Percentiles rank a stretch among this genome's conserved stretches.
Conservation (phyloP, 2,329 filamentous ascomycete genomes). For the Nigrospora oryzae region DNA sequence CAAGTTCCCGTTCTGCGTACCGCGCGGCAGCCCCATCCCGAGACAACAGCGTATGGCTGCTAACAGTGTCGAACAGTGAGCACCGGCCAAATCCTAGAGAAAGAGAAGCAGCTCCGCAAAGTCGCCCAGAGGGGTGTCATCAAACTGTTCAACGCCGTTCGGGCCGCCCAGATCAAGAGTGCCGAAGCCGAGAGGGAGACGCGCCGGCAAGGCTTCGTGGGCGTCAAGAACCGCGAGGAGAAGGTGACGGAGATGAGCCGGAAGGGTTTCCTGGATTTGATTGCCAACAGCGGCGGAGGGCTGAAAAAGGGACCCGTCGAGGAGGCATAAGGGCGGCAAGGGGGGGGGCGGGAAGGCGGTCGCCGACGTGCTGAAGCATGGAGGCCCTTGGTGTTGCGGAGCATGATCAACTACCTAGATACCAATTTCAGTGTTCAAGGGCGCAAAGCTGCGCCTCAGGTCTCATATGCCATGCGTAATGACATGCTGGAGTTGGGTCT, state of each 20-base stretch:
- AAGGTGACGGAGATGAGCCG: constrained; percentile 94
- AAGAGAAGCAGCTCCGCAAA: constrained; percentile 75
- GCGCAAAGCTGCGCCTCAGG: no score
- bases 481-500: no score
- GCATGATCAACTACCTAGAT: no score
- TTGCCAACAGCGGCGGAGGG: constrained; percentile 55
- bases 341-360: no score
- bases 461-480: no score
- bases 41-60: constrained; percentile 15
- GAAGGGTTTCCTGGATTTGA: constrained; percentile 90
- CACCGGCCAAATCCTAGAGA: constrained; percentile 50
- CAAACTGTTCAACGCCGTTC: constrained; percentile 91
- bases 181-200: constrained; percentile 65
- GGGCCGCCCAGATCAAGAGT: constrained; percentile 84
- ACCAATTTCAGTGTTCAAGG: no score
- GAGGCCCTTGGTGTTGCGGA: no score
- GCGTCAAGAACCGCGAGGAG: constrained; percentile 72
- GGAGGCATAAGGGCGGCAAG: constrained; percentile 29
- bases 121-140: constrained; percentile 90
- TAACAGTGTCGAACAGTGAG: constrained; percentile 21
- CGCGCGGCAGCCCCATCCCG: constrained; percentile 11
- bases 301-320: constrained; percentile 51
- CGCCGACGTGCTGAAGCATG: no score
- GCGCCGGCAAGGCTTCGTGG: constrained; percentile 66
- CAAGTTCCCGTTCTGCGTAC: background rate